Conservation (phyloP, 345 rosid species). For the Erucastrum elatum region DNA sequence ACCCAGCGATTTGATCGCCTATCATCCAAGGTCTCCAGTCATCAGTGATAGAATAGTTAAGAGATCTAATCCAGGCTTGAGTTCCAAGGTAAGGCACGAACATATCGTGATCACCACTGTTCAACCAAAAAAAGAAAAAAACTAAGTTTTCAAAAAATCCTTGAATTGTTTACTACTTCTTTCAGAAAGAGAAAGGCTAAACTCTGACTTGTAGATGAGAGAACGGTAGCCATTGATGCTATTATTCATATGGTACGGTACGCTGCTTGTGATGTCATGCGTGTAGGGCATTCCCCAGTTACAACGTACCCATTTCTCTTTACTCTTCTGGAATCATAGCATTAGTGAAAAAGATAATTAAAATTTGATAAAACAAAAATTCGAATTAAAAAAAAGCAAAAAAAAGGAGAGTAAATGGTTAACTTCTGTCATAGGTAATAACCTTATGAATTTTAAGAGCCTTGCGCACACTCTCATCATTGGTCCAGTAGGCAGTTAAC, state of each 20-base stretch:
- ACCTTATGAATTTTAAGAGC: conserved; percentile 32
- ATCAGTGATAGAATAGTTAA: conserved; percentile 53
- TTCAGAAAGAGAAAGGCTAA: neutral
- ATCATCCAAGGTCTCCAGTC: conserved; percentile 71
- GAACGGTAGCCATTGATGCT: conserved; percentile 27
- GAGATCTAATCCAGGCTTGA: conserved; percentile 62
- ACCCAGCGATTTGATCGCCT: conserved; percentile 55
- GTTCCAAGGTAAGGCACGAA: conserved; percentile 50
- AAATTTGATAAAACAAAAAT: too few species aligned
- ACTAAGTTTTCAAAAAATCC: neutral
- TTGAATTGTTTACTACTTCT: neutral
- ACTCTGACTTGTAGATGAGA: conserved; percentile 34
- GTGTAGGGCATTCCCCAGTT: neutral
- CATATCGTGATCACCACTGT: conserved; percentile 70
- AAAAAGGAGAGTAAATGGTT: neutral
- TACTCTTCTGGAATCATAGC: conserved; percentile 26
- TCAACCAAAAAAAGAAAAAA: conserved; percentile 3
- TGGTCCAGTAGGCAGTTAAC: conserved; percentile 33
- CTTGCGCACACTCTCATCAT: conserved; percentile 32
- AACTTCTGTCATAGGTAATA: neutral
- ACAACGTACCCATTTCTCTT: conserved; percentile 33
- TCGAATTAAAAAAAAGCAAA: too few species aligned
- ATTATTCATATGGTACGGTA: conserved; percentile 35
- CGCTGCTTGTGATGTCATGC: conserved; percentile 16
- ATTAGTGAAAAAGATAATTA: too few species aligned